These are phyloP conservation scores for Penicillium psychrofluorescens DNA, from an alignment of 495 filamentous ascomycete species.

Conservation along the genomic window DNA sequence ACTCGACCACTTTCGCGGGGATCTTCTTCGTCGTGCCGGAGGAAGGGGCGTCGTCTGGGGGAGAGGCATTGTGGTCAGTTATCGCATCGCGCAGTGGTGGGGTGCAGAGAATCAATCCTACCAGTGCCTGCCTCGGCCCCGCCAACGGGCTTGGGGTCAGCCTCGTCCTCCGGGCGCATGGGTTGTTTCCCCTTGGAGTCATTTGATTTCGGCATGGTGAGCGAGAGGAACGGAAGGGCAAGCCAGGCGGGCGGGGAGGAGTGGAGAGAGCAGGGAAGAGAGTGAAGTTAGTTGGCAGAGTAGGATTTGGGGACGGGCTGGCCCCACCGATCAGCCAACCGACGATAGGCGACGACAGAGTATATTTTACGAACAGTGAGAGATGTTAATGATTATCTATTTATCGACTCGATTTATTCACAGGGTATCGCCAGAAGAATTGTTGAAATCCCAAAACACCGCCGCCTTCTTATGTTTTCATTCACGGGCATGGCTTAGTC, in stretches of 20 bases:
- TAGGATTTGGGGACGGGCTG: neutral
- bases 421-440: constrained; percentile 9
- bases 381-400: no score
- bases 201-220: constrained; percentile 31
- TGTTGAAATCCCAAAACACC: constrained; percentile 25
- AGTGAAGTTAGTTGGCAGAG: neutral
- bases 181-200: constrained; percentile 35
- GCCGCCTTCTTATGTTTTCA: no score
- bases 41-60: neutral
- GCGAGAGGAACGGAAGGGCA: neutral
- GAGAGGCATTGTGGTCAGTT: no score
- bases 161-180: constrained; percentile 14
- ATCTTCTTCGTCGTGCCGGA: constrained; percentile 30
- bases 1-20: constrained; percentile 34
- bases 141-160: neutral
- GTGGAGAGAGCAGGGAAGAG: constrained; percentile 11
- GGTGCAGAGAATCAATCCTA: neutral
- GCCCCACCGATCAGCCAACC: constrained; percentile 17
- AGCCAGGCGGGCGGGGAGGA: neutral
- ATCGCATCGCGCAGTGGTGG: constrained; percentile 6
- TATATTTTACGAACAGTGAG: no score
- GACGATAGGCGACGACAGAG: no score
- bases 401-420: no score
- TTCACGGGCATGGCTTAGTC: constrained; percentile 27
- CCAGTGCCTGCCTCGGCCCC: neutral